These are phyloP conservation scores for Macrotyloma uniflorum DNA, from an alignment of 306 rosid species.

Conservation along the genomic window DNA sequence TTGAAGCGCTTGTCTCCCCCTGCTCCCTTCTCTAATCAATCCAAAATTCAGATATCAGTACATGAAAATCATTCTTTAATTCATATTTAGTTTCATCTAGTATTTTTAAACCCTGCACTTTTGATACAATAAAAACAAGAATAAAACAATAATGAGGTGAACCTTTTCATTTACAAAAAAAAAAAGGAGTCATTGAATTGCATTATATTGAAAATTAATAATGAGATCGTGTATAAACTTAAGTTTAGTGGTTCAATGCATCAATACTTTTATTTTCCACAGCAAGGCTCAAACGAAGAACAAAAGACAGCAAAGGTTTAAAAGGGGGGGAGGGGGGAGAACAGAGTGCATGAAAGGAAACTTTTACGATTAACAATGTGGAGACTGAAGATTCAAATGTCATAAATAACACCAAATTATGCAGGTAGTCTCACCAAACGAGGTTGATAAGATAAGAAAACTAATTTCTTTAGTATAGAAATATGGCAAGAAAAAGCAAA, in stretches of 20 bases:
- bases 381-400: background rate
- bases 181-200: background rate
- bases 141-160: background rate
- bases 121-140: background rate
- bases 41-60: background rate
- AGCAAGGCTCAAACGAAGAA: background rate
- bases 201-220: background rate
- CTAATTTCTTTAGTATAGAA: conserved; percentile 4
- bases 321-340: background rate
- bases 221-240: background rate
- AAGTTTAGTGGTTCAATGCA: background rate
- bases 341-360: background rate
- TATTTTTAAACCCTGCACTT: background rate
- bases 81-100: conserved; percentile 3
- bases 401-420: background rate
- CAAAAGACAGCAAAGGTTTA: background rate
- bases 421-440: background rate
- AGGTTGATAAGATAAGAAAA: conserved; percentile 2
- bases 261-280: background rate
- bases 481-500: background rate
- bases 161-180: background rate
- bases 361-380: background rate
- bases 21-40: background rate
- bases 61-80: conserved; percentile 9
- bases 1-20: background rate